These are phyloP conservation scores for Coniosporium tulheliwenetii DNA, from an alignment of 2,329 filamentous ascomycete species.

Conservation along the genomic window DNA sequence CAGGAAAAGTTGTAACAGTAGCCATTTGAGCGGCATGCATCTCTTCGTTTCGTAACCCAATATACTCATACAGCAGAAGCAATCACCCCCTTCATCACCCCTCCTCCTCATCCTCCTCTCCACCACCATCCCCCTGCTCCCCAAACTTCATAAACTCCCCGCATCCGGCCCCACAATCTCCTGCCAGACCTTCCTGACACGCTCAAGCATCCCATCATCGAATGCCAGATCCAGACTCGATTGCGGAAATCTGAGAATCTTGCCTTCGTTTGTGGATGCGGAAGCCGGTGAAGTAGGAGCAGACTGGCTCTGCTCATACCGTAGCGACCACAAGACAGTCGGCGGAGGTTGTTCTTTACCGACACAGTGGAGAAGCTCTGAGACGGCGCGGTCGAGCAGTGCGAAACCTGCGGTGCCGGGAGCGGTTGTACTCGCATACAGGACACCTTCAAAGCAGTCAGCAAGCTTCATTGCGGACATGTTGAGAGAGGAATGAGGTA, in stretches of 20 bases:
- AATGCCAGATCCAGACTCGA: conserved; percentile 53
- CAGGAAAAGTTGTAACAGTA: no score
- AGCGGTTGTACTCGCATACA: conserved; percentile 37
- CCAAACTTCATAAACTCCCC: conserved; percentile 62
- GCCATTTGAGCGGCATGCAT: no score
- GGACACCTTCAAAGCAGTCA: conserved; percentile 30
- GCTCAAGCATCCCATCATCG: conserved; percentile 51
- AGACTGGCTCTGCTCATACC: conserved; percentile 31
- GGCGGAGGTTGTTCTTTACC: conserved; percentile 18
- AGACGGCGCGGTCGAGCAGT: conserved; percentile 24
- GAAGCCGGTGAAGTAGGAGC: conserved; percentile 13
- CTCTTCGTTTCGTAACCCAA: no score
- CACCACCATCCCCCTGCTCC: conserved; percentile 48
- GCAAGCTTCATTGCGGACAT: conserved; percentile 18
- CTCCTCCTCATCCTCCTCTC: conserved; percentile 32
- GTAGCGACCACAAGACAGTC: conserved; percentile 34
- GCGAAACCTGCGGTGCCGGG: conserved; percentile 16
- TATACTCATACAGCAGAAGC: neutral
- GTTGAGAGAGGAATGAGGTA: conserved; percentile 7
- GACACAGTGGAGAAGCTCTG: conserved; percentile 24
- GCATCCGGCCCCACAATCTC: conserved; percentile 39
- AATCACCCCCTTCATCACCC: neutral
- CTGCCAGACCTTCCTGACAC: conserved; percentile 57
- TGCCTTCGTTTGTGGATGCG: conserved; percentile 5
- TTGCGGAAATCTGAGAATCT: conserved; percentile 41